Evolutionary conservation across 768 basidiomycete genomes (phyloP).

Genomic region (Phlebiopsis flavidoalba): DNA sequence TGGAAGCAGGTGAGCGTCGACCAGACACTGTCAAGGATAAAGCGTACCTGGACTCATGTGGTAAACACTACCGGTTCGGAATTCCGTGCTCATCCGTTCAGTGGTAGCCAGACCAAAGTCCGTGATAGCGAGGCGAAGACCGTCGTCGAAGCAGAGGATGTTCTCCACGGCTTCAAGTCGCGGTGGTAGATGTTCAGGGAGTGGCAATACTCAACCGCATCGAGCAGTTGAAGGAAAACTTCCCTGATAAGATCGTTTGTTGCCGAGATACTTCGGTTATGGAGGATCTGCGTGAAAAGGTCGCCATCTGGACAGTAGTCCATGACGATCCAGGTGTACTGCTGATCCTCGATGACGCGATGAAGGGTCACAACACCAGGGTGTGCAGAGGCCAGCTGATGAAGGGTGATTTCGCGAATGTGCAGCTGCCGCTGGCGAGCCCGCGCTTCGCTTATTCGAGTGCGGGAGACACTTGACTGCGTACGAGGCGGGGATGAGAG

Average conservation of each 20-base stretch:
- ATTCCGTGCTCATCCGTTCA: constrained; percentile 79
- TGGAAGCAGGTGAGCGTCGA: constrained; percentile 15
- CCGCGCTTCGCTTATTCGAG: constrained; percentile 38
- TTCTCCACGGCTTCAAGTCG: constrained; percentile 97
- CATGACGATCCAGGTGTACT: constrained; percentile 87
- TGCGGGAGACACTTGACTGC: constrained; percentile 90
- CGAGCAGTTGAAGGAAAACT: constrained; percentile 90
- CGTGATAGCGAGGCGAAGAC: constrained; percentile 76
- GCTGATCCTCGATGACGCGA: constrained; percentile 78
- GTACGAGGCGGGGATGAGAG: constrained; percentile 51
- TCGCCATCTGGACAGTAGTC: constrained; percentile 90
- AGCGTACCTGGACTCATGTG: constrained; percentile 91
- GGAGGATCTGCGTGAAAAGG: constrained; percentile 86
- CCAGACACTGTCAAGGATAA: not conserved
- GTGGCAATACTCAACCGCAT: constrained; percentile 93
- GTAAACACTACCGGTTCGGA: constrained; percentile 95
- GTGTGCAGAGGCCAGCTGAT: constrained; percentile 69
- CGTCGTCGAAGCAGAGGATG: constrained; percentile 79
- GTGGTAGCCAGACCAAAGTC: constrained; percentile 96
- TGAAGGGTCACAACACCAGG: constrained; percentile 85
- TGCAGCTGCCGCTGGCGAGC: constrained; percentile 70
- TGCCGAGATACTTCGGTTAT: constrained; percentile 74
- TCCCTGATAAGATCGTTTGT: constrained; percentile 80
- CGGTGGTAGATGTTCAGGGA: constrained; percentile 90
- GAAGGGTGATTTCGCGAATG: constrained; percentile 82